Conservation (phyloP, 2,329 filamentous ascomycete genomes). For the Aspergillus sp. region DNA sequence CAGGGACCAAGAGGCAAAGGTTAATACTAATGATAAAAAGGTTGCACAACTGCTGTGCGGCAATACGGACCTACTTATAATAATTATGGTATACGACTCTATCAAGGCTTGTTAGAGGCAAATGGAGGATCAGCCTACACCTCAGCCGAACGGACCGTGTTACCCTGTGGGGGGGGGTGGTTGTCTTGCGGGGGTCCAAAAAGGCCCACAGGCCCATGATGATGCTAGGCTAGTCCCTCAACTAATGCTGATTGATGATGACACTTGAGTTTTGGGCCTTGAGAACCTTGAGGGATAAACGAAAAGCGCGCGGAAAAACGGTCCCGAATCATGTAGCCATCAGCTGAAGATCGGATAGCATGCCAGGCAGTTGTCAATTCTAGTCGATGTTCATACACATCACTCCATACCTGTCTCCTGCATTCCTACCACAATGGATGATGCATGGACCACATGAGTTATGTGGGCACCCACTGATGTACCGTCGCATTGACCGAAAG, state of each 20-base stretch:
- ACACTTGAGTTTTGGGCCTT: neutral
- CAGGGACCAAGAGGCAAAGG: neutral
- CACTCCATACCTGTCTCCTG: neutral
- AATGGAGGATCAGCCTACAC: constrained; percentile 3
- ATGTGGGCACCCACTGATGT: neutral
- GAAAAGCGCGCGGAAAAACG: constrained; percentile 11
- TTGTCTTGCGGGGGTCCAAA: constrained; percentile 13
- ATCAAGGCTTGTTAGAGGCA: neutral
- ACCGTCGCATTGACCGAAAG: neutral
- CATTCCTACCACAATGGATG: neutral
- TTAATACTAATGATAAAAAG: neutral
- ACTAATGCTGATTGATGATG: constrained; percentile 3
- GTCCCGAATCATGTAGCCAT: constrained; percentile 1
- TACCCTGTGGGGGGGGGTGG: constrained; percentile 9
- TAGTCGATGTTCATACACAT: neutral
- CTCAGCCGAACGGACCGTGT: constrained; percentile 12
- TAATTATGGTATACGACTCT: neutral
- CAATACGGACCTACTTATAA: constrained; percentile 7
- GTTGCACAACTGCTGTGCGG: neutral
- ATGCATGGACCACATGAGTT: neutral
- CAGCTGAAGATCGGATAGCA: constrained; percentile 4
- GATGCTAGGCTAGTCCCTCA: too few relatives aligned
- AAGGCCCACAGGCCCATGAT: constrained; percentile 3
- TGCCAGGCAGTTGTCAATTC: constrained; percentile 4
- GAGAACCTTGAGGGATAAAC: constrained; percentile 7